These are phyloP conservation scores for Wickerhamiella dianesei DNA, from an alignment of 805 yeast genomes.

Conservation along the genomic window DNA sequence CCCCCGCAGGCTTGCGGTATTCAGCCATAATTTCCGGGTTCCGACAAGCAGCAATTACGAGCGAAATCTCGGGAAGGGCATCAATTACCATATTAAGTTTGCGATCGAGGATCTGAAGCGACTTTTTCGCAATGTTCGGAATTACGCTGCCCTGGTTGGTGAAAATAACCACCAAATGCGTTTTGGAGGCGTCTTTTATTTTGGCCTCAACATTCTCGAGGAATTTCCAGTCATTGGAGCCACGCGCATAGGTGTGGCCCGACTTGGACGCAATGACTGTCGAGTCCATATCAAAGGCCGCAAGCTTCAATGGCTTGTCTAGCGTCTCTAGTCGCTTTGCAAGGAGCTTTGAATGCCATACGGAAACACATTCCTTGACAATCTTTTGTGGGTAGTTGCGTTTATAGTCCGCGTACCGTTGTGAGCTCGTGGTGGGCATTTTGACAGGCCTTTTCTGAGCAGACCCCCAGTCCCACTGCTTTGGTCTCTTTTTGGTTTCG, in stretches of 20 bases:
- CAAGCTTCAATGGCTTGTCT: constrained; percentile 24
- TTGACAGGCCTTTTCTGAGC: not conserved
- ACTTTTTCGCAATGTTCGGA: constrained; percentile 24
- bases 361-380: not conserved
- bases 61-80: constrained; percentile 2
- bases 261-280: constrained; percentile 59
- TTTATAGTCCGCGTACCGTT: not conserved
- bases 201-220: constrained; percentile 10
- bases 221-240: constrained; percentile 64
- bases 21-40: constrained; percentile 24
- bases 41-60: constrained; percentile 46
- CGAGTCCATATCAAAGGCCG: constrained; percentile 77
- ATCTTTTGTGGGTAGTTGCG: not conserved
- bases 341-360: not conserved
- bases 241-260: constrained; percentile 42
- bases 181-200: constrained; percentile 14
- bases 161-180: constrained; percentile 46
- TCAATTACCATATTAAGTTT: constrained; percentile 9
- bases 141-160: constrained; percentile 74
- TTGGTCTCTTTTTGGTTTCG: not conserved
- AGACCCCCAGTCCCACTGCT: not conserved
- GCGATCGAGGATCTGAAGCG: constrained; percentile 25
- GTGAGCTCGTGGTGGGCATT: not conserved
- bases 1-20: constrained; percentile 50
- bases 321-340: not conserved